Evolutionary conservation across 257 asterid genomes (phyloP), one percentile per base, ranked within the genome.

Genomic region (Anisodus tanguticus): DNA sequence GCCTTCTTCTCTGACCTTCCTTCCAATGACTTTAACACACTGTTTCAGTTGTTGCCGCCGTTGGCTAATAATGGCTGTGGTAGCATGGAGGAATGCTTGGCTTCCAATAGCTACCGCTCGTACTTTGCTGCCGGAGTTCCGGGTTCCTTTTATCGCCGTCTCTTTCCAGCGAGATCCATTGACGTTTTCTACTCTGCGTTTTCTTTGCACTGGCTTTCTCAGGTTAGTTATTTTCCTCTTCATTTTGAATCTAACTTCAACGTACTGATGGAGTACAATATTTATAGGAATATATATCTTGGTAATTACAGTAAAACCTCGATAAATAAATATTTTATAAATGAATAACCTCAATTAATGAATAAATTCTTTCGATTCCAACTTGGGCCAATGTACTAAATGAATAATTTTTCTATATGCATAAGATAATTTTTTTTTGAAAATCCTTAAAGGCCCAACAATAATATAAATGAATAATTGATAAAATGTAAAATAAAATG

Each of bases 141-240:
- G 0, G 98, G 98, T 2, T 89, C 98, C 2, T 96, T 96, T 62
- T 92, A 95, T 88, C 93, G 97, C 37, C 92, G 99, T 54, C 92
- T 96, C 12, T 96, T 94, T 22, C 97, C 98, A 54, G 89, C 97
- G 0, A 93, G 85, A 58, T 92, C 95, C 2, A 85, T 96, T 54
- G 95, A 96, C 39, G 88, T 93, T 66, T 93, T 94, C 82, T 94
- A 96, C 83, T 96, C 99, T 0, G 98, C 98, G 0, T 94, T 94
- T 86, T 96, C 98, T 10, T 76, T 96, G 91, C 98, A 96, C 88
- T 96, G 99, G 99, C 95, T 96, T 26, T 96, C 99, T 87, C 98
- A 93, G 97, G 99, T 95, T 10, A 49, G 7, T 67, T 68, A 51
- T 68, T 7, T 9, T 68, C 51, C 15, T 22, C 9, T 51, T 59